Conservation (phyloP, 108 stramenopile genomes). For the Mediolabrus comicus region DNA sequence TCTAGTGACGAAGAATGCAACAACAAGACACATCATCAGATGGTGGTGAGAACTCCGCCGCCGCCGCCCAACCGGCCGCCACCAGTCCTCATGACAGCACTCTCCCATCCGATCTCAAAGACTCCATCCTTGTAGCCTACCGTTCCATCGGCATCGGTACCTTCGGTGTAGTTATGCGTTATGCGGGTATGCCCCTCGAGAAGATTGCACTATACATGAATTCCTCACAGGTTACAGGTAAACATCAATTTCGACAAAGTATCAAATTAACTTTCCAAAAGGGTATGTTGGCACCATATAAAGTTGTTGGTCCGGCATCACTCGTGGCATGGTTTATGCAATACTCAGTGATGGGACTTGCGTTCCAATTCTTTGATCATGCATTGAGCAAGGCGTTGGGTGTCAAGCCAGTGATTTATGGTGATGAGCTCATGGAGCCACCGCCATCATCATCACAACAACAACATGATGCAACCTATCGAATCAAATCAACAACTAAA, state of each 20-base stretch:
- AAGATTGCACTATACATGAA: constrained; percentile 82
- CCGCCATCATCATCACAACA: constrained; percentile 1
- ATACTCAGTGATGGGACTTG: constrained; percentile 71
- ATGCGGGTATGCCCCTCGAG: constrained; percentile 74
- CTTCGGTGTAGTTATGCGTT: constrained; percentile 70
- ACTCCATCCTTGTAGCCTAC: constrained; percentile 59
- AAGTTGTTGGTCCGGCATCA: constrained; percentile 64
- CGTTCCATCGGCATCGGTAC: constrained; percentile 70
- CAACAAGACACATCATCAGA: too few relatives aligned
- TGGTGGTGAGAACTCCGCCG: too few relatives aligned
- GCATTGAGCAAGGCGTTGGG: constrained; percentile 45
- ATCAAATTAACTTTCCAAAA: constrained; percentile 55
- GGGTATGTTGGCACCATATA: constrained; percentile 61
- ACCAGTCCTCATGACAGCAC: neutral
- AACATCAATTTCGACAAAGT: constrained; percentile 54
- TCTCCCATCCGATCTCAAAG: constrained; percentile 26
- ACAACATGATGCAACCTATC: constrained; percentile 9
- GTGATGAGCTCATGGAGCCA: constrained; percentile 62
- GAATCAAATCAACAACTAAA: constrained; percentile 33
- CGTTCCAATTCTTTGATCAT: constrained; percentile 71
- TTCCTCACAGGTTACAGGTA: constrained; percentile 63
- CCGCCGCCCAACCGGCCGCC: neutral
- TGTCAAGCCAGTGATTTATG: constrained; percentile 60
- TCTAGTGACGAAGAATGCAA: too few relatives aligned
- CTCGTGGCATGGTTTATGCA: constrained; percentile 79